A percentile compares a stretch with the other conserved stretches of the same genome.
Evolutionary conservation across 2,329 filamentous ascomycete species (phyloP).

Genomic region (Cercospora sp.): DNA sequence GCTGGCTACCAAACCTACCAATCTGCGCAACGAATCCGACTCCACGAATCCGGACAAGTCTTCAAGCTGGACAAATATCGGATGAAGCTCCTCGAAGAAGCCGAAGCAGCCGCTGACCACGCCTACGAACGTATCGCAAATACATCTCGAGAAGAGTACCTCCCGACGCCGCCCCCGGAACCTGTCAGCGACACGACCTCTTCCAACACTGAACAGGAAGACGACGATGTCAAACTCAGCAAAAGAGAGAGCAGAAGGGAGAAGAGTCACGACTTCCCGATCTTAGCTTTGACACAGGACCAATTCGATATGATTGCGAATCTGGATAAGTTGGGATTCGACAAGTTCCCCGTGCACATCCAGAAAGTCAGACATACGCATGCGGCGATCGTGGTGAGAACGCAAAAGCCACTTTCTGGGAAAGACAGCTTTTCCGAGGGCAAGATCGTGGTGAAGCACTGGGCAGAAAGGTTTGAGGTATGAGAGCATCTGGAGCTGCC

Average conservation of each 20-base stretch:
- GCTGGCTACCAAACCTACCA: slow-evolving; percentile 73
- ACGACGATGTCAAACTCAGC: slow-evolving; percentile 16
- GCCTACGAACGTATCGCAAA: slow-evolving; percentile 73
- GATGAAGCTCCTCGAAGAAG: slow-evolving; percentile 71
- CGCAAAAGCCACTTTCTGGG: slow-evolving; percentile 43
- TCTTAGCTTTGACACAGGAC: slow-evolving; percentile 71
- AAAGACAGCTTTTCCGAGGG: slow-evolving; percentile 73
- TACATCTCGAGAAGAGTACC: slow-evolving; percentile 67
- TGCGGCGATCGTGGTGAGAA: slow-evolving; percentile 84
- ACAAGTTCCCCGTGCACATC: slow-evolving; percentile 67
- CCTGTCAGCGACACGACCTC: slow-evolving; percentile 32
- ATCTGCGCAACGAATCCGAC: slow-evolving; percentile 70
- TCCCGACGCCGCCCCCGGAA: slow-evolving; percentile 52
- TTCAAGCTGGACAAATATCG: slow-evolving; percentile 71
- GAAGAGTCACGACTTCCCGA: slow-evolving; percentile 52
- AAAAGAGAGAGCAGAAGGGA: slow-evolving; percentile 30
- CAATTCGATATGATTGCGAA: slow-evolving; percentile 85
- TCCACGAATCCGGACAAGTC: slow-evolving; percentile 65
- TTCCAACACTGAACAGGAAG: slow-evolving; percentile 5
- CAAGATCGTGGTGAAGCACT: slow-evolving; percentile 74
- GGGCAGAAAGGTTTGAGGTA: slow-evolving; percentile 70
- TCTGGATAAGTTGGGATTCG: slow-evolving; percentile 64
- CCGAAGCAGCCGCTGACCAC: slow-evolving; percentile 74
- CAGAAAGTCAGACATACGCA: slow-evolving; percentile 78
- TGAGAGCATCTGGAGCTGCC: slow-evolving; percentile 34